phyloP scores from a whole-genome alignment of 2,329 filamentous ascomycete genomes.

The Arachnopeziza araneosa region DNA sequence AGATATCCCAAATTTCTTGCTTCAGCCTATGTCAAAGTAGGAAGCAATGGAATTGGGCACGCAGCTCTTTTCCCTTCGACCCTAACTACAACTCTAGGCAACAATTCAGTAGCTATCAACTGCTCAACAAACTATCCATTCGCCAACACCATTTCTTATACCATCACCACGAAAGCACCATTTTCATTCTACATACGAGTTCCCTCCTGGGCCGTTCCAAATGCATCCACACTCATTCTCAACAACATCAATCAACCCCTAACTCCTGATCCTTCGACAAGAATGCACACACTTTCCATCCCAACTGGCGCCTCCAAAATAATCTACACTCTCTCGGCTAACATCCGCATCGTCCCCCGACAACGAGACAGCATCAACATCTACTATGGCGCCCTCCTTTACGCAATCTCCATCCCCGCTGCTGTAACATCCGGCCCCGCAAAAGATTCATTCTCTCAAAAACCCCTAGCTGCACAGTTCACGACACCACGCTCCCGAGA shows the following conservation, averaged over 20 bases:
- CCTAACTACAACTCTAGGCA: slow-evolving; percentile 30
- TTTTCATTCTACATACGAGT: no score
- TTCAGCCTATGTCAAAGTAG: slow-evolving; percentile 35
- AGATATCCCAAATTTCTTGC: slow-evolving; percentile 49
- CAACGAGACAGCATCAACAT: slow-evolving; percentile 36
- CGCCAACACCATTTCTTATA: no score
- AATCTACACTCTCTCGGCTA: slow-evolving; percentile 5
- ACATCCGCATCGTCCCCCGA: slow-evolving; percentile 21
- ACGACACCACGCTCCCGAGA: slow-evolving; percentile 26
- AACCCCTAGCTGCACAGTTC: slow-evolving; percentile 14
- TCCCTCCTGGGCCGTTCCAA: no score
- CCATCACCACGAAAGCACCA: no score
- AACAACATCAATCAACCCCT: no score
- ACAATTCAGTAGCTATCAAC: slow-evolving; percentile 12
- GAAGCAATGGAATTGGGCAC: slow-evolving; percentile 40
- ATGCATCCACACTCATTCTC: no score
- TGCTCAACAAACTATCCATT: not conserved
- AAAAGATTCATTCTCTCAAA: no score
- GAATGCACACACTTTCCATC: no score
- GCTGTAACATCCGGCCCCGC: slow-evolving; percentile 14
- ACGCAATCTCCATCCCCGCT: slow-evolving; percentile 36
- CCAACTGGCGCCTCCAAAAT: no score
- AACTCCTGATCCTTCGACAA: no score
- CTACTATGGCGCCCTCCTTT: slow-evolving; percentile 40
- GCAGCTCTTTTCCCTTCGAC: slow-evolving; percentile 40